Evolutionary conservation across 2,329 filamentous ascomycete genomes (phyloP).

Genomic region (Dendrostoma leiphaemia): DNA sequence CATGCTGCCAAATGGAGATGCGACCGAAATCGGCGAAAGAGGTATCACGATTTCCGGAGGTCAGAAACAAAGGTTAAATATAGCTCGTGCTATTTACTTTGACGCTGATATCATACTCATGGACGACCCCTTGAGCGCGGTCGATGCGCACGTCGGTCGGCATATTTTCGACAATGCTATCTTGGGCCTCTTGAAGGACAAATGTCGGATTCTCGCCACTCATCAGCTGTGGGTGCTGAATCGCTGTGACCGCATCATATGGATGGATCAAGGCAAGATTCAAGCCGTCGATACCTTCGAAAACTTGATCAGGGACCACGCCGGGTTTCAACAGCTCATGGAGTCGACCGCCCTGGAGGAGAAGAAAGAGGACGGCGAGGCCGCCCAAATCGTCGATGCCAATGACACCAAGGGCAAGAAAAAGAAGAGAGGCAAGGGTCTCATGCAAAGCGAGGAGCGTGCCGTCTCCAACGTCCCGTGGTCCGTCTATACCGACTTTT

Average conservation of each 20-base stretch:
- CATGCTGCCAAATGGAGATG: conserved; percentile 86
- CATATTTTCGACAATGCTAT: conserved; percentile 94
- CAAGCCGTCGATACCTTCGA: conserved; percentile 86
- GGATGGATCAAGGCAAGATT: conserved; percentile 85
- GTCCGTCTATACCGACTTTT: conserved; percentile 61
- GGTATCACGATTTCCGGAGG: conserved; percentile 95
- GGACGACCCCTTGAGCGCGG: conserved; percentile 68
- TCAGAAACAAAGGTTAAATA: conserved; percentile 93
- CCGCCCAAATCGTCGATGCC: conserved; percentile 34
- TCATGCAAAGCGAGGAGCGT: conserved; percentile 69
- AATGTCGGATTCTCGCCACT: conserved; percentile 87
- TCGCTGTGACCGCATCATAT: conserved; percentile 87
- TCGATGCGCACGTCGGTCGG: conserved; percentile 67
- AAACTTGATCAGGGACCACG: conserved; percentile 77
- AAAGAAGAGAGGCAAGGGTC: conserved; percentile 55
- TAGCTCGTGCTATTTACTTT: conserved; percentile 77
- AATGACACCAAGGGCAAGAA: conserved; percentile 37
- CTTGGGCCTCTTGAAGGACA: conserved; percentile 80
- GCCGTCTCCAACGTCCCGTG: conserved; percentile 45
- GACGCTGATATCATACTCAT: conserved; percentile 66
- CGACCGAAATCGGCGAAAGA: conserved; percentile 91
- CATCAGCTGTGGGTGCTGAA: conserved; percentile 93
- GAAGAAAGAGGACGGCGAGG: conserved; percentile 55
- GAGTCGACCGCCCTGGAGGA: conserved; percentile 75
- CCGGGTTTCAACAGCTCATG: conserved; percentile 81